Evolutionary conservation across 352 stramenopile genomes (phyloP), one percentile per base, ranked within the genome.

Genomic region (Aphanomyces cochlioides): DNA sequence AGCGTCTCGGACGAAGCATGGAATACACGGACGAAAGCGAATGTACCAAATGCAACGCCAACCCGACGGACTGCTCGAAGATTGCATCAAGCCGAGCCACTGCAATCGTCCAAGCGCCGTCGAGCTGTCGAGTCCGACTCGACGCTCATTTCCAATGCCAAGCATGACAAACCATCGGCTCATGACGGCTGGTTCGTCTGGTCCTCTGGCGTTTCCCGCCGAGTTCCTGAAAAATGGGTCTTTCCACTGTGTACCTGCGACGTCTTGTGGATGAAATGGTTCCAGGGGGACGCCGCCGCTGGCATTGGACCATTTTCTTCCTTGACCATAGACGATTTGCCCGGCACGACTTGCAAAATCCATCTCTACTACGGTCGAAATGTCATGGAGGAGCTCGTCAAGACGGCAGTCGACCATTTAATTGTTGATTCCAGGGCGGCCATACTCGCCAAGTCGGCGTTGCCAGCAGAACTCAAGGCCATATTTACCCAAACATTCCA

Each of bases 261-360:
- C 50, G 50, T 12, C 7, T 37, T 58, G 50, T 58, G 50, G 50
- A 19, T 28, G 50, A 12, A 37, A 28, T 58, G 50, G 50, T 58
- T 58, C 17, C 17, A 19, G 7, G 50, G 50, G 15, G 50, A 58
- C 21, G 15, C 50, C 50, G 50, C 21, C 17, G 17, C 8, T 8
- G 15, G 50, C 50, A 58, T 58, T 36, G 7, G 50, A 36, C 50
- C 50, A 28, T 58, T 58, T 58, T 28, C 17, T 17, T 28, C 13
- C 50, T 19, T 58, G 7, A 19, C 50, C 7, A 58, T 28, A 7
- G 21, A 36, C 17, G 50, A 58, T 28, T 17, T 58, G 50, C 7
- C 3, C 17, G 50, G 21, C 50, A 28, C 36, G 7, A 58, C 50
- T 12, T 36, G 7, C 21, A 58, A 58, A 19, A 58, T 58, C 50